Percentiles rank a stretch among this genome's conserved stretches.
phyloP scores from a whole-genome alignment of 768 basidiomycete genomes.

The Tricholomella constricta region DNA sequence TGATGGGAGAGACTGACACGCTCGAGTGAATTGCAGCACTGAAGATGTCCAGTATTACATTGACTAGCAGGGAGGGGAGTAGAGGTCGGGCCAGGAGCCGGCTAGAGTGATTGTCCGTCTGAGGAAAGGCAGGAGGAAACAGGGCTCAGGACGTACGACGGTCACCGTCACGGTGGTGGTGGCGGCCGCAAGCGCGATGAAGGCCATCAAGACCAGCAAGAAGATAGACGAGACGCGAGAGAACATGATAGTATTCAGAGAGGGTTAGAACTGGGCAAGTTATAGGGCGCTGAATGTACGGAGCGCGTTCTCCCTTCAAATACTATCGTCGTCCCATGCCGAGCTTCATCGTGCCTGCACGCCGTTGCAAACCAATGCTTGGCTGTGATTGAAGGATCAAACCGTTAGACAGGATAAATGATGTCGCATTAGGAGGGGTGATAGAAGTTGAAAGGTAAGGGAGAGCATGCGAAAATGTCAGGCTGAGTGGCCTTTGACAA shows the following conservation, averaged over 20 bases:
- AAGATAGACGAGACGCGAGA: slow-evolving; percentile 14
- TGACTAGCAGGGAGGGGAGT: slow-evolving; percentile 21
- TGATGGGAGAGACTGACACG: slow-evolving; percentile 13
- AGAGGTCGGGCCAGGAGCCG: slow-evolving; percentile 12
- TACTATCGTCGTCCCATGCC: neutral
- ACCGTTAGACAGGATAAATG: neutral
- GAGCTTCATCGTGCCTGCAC: neutral
- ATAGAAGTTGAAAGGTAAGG: too few relatives aligned
- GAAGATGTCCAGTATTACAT: slow-evolving; percentile 23
- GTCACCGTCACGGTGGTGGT: slow-evolving; percentile 20
- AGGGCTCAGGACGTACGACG: slow-evolving; percentile 12
- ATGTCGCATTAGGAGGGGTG: too few relatives aligned
- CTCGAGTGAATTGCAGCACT: slow-evolving; percentile 29
- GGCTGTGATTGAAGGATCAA: neutral
- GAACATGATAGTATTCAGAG: slow-evolving; percentile 13
- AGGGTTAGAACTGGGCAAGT: neutral
- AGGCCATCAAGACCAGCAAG: slow-evolving; percentile 15
- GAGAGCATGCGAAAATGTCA: neutral
- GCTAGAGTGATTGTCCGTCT: neutral
- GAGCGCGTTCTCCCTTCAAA: neutral
- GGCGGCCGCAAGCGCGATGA: slow-evolving; percentile 23
- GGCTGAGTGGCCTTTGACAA: neutral
- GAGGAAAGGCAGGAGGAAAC: neutral
- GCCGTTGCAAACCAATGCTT: neutral
- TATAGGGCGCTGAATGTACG: neutral